Base-by-base conservation (phyloP, 441 rosid genomes). In the Kokia cookei region DNA sequence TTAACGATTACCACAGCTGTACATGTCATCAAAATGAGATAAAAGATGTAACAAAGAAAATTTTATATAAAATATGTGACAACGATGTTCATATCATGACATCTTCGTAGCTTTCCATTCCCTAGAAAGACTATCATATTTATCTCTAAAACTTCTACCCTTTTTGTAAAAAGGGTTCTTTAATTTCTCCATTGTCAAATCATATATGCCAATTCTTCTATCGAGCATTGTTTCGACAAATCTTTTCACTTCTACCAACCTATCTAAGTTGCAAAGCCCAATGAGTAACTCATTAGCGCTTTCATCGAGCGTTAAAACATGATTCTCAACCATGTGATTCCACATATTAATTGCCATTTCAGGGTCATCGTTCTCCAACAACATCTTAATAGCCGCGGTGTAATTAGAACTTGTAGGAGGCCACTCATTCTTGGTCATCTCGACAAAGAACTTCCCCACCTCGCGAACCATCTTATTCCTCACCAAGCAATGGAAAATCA, bases 281-380 rank as follows among this genome's bases (percentile, higher is more conserved):
- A 81, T 62, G 24, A 89, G 91, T 64, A 86, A 72, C 3, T 74
- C 84, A 67, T 82, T 89, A 12, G 86, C 84, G 19, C 88, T 81
- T 29, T 59, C 85, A 72, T 83, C 87, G 53, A 84, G 82, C 74
- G 85, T 84, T 5, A 32, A 73, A 62, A 81, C 78, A 61, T 62
- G 37, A 72, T 83, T 86, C 66, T 84, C 85, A 17, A 80, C 76
- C 85, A 87, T 78, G 78, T 81, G 84, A 78, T 81, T 75, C 93
- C 93, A 89, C 72, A 89, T 83, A 50, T 87, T 84, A 32, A 84
- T 80, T 29, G 87, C 91, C 74, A 72, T 78, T 79, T 89, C 90
- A 19, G 90, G 88, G 75, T 89, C 93, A 45, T 82, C 84, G 2
- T 82, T 65, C 2, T 81, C 79, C 29, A 86, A 72, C 77, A 87